Base-by-base conservation (phyloP, 805 yeast species). In the Candida xiaguanensis region DNA sequence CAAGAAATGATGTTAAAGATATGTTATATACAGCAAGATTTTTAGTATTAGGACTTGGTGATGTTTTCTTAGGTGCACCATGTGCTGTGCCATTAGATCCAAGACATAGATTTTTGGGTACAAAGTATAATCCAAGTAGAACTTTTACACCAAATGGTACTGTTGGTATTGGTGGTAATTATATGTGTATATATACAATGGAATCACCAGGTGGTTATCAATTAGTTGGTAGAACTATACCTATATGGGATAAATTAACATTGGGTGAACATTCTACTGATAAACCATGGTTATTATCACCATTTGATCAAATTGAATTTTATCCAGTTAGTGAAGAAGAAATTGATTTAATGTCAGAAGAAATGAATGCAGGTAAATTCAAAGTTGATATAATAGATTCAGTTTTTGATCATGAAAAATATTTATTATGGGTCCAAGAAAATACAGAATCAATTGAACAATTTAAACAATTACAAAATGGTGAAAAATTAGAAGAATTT, bases 131-230 rank as follows among this genome's bases (percentile, higher is more conserved):
- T 59, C 99, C 99, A 28, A 85, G 96, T 11, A 78, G 99, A 71
- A 87, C 97, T 1, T 90, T 75, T 69, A 91, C 99, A 2, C 96
- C 96, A 28, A 87, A 88, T 57, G 99, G 99, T 50, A 85, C 93
- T 26, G 98, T 91, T 45, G 99, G 99, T 56, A 82, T 93, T 58
- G 99, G 99, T 47, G 98, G 99, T 52, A 88, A 85, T 86, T 93
- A 89, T 74, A 90, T 91, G 98, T 91, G 98, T 70, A 90, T 91
- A 52, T 91, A 91, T 65, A 88, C 98, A 23, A 90, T 91, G 91
- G 95, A 88, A 50, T 88, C 96, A 18, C 99, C 99, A 34, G 99
- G 99, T 66, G 99, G 99, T 23, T 91, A 91, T 65, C 98, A 91
- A 67, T 75, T 91, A 51, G 91, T 89, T 46, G 99, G 98, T 41